Evolutionary conservation across 1,284 basidiomycete genomes (phyloP), one percentile per base, ranked within the genome.

Genomic region (Tetrapyrgos nigripes): DNA sequence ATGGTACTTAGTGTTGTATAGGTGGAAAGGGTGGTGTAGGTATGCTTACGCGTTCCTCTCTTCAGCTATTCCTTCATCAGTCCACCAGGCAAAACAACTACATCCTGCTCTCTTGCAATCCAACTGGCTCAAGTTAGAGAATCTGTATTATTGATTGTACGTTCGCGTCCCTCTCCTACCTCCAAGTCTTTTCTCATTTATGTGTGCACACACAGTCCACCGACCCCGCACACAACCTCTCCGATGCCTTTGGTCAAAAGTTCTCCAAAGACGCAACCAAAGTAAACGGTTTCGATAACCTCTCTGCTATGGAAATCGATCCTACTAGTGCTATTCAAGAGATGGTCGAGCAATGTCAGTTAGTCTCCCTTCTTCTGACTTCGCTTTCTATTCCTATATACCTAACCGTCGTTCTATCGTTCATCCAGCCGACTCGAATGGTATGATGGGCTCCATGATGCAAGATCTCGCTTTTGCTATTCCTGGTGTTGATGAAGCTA

Each of bases 251-350:
- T 74, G 94, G 95, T 11, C 97, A 99, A 73, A 99, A 99, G 80
- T 99, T 99, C 76, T 95, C 94, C 62, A 98, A 98, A 72, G 97
- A 99, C 74, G 97, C 97, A 31, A 99, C 96, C n/a, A 94, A 93
- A 77, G 97, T 99, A 55, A 98, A 98, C 69, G 97, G 97, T 4
- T 98, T 98, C 67, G 88, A 93, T 66, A 99, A 99, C 79, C 85
- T 99, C 43, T 97, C 78, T 70, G 97, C 97, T 0, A 99, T 99
- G 97, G 97, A 99, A 79, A 99, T 99, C 72, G 97, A 99, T 78
- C 97, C 97, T 5, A 97, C 94, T 57, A 93, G 94, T 66, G 91
- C 93, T 43, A 92, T 99, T 67, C 96, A 99, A 76, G 97, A 99
- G 80, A 98, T 99, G 97, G 93, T 99, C 44, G 97, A 98, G 72